Evolutionary conservation across 306 rosid genomes (phyloP).

Genomic region (Prunus dulcis): DNA sequence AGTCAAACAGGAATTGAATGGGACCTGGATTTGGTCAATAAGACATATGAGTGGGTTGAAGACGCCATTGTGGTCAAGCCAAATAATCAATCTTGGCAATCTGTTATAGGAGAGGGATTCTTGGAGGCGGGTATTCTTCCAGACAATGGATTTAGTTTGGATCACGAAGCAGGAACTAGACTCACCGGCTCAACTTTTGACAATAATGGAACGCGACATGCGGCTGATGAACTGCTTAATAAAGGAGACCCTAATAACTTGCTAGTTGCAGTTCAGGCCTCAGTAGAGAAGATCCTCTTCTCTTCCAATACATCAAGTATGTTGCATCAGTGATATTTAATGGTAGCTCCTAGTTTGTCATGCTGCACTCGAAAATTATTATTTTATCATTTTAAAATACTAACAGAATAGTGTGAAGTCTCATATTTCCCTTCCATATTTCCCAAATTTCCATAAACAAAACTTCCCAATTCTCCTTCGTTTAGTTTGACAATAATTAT

Average conservation of each 20-base stretch:
- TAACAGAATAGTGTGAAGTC: background rate
- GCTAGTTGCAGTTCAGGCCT: conserved; percentile 21
- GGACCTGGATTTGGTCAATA: conserved; percentile 19
- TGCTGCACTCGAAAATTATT: background rate
- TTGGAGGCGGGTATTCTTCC: conserved; percentile 11
- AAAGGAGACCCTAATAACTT: conserved; percentile 8
- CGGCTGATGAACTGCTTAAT: conserved; percentile 30
- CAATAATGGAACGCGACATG: conserved; percentile 18
- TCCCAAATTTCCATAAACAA: no score
- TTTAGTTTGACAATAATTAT: background rate
- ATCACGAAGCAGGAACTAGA: conserved; percentile 18
- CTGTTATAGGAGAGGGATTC: background rate
- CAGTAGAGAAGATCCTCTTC: conserved; percentile 17
- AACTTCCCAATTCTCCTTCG: background rate
- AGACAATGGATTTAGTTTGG: conserved; percentile 18
- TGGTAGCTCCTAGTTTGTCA: background rate
- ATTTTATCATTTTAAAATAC: background rate
- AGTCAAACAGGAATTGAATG: background rate
- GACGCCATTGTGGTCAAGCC: conserved; percentile 4
- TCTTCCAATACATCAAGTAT: conserved; percentile 7
- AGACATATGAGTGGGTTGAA: conserved; percentile 31
- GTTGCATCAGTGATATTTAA: background rate
- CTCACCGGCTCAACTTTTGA: conserved; percentile 21
- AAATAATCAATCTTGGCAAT: conserved; percentile 11
- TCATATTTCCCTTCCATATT: no score